Conservation (phyloP, 768 basidiomycete genomes). For the Lentinula guzmanii region DNA sequence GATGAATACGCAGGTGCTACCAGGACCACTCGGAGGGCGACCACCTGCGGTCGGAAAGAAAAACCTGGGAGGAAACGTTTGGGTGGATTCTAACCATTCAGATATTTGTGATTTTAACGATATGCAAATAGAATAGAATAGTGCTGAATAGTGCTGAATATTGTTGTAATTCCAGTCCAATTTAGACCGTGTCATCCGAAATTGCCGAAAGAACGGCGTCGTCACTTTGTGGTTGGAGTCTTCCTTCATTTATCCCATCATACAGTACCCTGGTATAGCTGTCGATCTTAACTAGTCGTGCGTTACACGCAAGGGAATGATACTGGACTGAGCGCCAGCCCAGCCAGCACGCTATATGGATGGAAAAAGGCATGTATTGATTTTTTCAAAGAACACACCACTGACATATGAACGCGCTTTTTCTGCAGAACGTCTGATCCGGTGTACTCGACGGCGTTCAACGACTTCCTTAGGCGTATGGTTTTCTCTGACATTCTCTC, state of each 20-base stretch:
- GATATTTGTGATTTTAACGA: no score
- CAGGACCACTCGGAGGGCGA: constrained; percentile 68
- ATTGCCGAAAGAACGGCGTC: constrained; percentile 3
- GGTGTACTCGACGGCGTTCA: constrained; percentile 53
- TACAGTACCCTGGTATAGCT: neutral
- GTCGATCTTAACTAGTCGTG: constrained; percentile 9
- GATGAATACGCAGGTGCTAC: constrained; percentile 64
- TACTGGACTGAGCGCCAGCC: constrained; percentile 67
- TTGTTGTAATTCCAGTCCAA: no score
- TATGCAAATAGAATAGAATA: neutral
- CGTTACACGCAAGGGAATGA: constrained; percentile 59
- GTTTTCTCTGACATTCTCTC: neutral
- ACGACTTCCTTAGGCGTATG: constrained; percentile 66
- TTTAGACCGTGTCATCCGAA: neutral
- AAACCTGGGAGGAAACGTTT: constrained; percentile 66
- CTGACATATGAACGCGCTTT: constrained; percentile 14
- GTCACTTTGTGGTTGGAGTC: neutral
- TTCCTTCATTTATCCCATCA: constrained; percentile 8
- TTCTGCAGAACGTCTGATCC: constrained; percentile 49
- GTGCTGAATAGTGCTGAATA: neutral
- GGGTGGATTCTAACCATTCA: constrained; percentile 62
- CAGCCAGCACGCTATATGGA: constrained; percentile 68
- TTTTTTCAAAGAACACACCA: neutral
- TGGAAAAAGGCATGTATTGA: constrained; percentile 54
- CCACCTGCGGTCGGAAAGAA: constrained; percentile 29